A percentile compares a stretch with the other conserved stretches of the same genome.
phyloP scores from a whole-genome alignment of 257 asterid species.

The Fraxinus anomala region DNA sequence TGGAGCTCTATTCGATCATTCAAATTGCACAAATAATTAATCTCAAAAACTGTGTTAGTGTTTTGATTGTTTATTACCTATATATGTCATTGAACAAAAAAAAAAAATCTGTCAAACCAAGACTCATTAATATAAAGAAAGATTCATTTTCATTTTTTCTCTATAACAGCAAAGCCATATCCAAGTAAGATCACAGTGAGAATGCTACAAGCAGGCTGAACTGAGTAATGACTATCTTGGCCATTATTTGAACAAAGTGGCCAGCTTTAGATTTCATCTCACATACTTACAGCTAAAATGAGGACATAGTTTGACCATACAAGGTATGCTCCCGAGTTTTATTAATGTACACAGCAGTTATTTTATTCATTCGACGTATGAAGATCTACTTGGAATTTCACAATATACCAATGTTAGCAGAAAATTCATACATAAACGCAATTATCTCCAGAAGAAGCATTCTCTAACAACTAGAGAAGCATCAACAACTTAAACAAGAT shows the following conservation, averaged over 20 bases:
- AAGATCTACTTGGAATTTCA: conserved; percentile 16
- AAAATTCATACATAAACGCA: conserved; percentile 7
- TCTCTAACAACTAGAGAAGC: not conserved
- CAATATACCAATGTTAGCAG: conserved; percentile 18
- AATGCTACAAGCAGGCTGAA: not conserved
- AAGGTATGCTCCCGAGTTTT: conserved; percentile 9
- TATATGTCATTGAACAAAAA: not conserved
- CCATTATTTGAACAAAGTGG: not conserved
- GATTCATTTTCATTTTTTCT: not conserved
- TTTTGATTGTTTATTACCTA: not conserved
- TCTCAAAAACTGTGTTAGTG: not conserved
- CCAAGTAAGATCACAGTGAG: not conserved
- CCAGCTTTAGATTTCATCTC: not conserved
- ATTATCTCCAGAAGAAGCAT: not conserved
- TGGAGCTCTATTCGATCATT: not conserved
- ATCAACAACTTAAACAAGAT: not conserved
- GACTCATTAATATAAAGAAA: not conserved
- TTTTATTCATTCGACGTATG: not conserved
- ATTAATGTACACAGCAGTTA: conserved; percentile 5
- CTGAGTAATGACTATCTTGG: not conserved
- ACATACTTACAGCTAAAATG: not conserved
- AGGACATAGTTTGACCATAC: not conserved
- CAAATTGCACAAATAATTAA: not conserved
- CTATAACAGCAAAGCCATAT: not conserved
- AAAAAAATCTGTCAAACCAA: not conserved